phyloP scores from a whole-genome alignment of 495 filamentous ascomycete species.

The Tetracladium setigerum region DNA sequence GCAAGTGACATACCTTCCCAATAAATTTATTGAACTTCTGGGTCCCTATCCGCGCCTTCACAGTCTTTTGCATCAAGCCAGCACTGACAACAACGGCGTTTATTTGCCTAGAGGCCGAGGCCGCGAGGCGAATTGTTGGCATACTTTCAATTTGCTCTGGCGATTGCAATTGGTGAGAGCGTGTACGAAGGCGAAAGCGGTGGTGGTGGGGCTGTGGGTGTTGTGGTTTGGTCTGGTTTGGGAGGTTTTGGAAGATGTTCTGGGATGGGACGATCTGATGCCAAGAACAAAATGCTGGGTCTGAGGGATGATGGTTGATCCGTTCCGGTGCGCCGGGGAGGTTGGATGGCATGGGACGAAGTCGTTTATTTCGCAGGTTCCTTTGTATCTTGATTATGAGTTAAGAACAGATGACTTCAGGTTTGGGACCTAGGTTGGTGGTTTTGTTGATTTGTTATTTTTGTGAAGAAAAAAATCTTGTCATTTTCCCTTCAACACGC shows the following conservation, averaged over 20 bases:
- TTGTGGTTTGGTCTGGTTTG: not conserved
- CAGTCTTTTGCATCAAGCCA: conserved; percentile 62
- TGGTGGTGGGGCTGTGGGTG: not conserved
- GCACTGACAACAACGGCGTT: conserved; percentile 59
- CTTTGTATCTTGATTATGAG: no score
- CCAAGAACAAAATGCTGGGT: not conserved
- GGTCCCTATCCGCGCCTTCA: conserved; percentile 56
- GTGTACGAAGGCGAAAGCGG: not conserved
- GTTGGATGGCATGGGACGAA: no score
- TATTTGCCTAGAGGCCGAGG: conserved; percentile 15
- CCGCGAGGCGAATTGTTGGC: not conserved
- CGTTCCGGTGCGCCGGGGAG: conserved; percentile 3
- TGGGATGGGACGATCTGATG: not conserved
- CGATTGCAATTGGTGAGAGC: not conserved
- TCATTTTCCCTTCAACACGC: no score
- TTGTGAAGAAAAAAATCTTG: no score
- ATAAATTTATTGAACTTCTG: conserved; percentile 54
- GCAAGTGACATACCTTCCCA: conserved; percentile 38
- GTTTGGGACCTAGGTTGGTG: no score
- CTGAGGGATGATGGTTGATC: conserved; percentile 3
- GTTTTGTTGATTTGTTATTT: no score
- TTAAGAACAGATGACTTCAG: no score
- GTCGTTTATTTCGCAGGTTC: no score
- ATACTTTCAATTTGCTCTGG: not conserved
- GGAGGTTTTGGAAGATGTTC: not conserved